Evolutionary conservation across 768 basidiomycete genomes (phyloP).

Genomic region (Dendrothele bispora): DNA sequence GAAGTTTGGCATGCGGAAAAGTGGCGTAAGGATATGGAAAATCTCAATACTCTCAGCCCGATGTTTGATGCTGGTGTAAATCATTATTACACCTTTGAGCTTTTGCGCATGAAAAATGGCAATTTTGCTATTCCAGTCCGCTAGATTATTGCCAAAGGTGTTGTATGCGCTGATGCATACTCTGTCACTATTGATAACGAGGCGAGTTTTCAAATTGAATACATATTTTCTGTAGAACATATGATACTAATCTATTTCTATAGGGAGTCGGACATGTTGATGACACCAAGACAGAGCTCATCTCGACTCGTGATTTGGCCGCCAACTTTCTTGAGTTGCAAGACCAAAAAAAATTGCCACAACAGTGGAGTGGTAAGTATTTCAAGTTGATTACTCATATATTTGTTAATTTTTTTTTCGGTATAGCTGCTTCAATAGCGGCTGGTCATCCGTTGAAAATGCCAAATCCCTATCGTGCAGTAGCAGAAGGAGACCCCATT

Average conservation of each 20-base stretch:
- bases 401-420: too few species aligned
- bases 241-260: too few species aligned
- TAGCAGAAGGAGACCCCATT: conserved; percentile 1
- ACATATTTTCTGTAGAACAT: too few species aligned
- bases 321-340: too few species aligned
- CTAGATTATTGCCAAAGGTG: conserved; percentile 13
- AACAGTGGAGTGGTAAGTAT: background rate
- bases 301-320: too few species aligned
- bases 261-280: too few species aligned
- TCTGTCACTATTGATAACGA: conserved; percentile 1
- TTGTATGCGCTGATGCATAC: conserved; percentile 7
- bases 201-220: too few species aligned
- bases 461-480: conserved; percentile 10
- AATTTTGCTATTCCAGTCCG: conserved; percentile 15
- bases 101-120: conserved; percentile 11
- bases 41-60: conserved; percentile 3
- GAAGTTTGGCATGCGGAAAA: conserved; percentile 17
- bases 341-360: too few species aligned
- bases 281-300: too few species aligned
- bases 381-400: background rate
- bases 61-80: conserved; percentile 7
- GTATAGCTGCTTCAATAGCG: too few species aligned
- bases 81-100: conserved; percentile 19
- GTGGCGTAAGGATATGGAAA: conserved; percentile 6
- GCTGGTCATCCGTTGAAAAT: background rate